phyloP scores from a whole-genome alignment of 306 rosid species.

The Geum urbanum region DNA sequence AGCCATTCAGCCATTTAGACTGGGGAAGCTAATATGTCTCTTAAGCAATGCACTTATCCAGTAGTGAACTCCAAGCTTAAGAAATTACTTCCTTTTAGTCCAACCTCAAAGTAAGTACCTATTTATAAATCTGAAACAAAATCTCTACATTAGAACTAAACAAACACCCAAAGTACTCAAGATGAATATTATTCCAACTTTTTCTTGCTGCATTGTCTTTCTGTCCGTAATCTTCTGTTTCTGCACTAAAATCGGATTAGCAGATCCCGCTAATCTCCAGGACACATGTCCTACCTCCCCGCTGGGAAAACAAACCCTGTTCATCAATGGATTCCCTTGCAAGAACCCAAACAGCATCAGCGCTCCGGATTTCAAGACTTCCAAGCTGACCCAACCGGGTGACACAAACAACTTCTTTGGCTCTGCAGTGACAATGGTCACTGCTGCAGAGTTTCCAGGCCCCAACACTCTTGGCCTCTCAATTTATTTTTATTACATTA shows the following conservation, averaged over 20 bases:
- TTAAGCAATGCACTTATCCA: slow-evolving; percentile 55
- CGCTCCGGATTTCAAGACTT: slow-evolving; percentile 55
- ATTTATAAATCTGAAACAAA: background rate
- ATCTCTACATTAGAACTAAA: background rate
- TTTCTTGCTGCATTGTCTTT: slow-evolving; percentile 23
- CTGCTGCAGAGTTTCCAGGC: slow-evolving; percentile 58
- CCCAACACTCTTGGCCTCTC: slow-evolving; percentile 72
- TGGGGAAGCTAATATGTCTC: slow-evolving; percentile 31
- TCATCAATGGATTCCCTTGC: slow-evolving; percentile 77
- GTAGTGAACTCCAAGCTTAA: slow-evolving; percentile 73
- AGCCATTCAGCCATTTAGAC: background rate
- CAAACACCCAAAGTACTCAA: slow-evolving; percentile 7
- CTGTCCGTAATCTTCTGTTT: slow-evolving; percentile 20
- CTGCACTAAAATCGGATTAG: slow-evolving; percentile 24
- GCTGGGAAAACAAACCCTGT: slow-evolving; percentile 28
- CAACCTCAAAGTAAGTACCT: slow-evolving; percentile 34
- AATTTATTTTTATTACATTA: too few species aligned
- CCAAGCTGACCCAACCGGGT: slow-evolving; percentile 40
- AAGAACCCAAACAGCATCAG: slow-evolving; percentile 37
- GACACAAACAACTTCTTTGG: slow-evolving; percentile 30
- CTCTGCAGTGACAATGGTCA: slow-evolving; percentile 41
- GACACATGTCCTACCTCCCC: slow-evolving; percentile 59
- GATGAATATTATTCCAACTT: slow-evolving; percentile 15
- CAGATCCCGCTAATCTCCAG: slow-evolving; percentile 49
- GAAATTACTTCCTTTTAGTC: slow-evolving; percentile 38